Conservation (phyloP, 305 asterid species). For the Galium porrigens region DNA sequence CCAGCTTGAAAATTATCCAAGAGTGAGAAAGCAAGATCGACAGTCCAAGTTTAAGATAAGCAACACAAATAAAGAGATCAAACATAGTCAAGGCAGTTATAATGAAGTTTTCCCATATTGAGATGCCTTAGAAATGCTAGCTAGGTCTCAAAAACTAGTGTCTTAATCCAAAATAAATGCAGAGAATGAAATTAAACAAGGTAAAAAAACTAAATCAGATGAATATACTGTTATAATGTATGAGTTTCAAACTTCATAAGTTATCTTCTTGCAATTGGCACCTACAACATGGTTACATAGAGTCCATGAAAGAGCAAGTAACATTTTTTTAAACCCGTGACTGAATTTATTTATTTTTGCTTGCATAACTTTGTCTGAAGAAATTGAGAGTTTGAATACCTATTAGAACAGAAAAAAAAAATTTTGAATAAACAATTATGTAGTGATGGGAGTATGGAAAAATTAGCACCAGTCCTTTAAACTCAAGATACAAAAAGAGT, state of each 20-base stretch:
- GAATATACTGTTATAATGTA: not conserved
- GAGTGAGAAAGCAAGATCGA: not conserved
- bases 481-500: not conserved
- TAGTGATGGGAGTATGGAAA: not conserved
- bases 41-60: not conserved
- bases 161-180: not conserved
- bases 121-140: not conserved
- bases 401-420: not conserved
- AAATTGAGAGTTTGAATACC: not conserved
- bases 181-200: conserved; percentile 1
- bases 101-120: not conserved
- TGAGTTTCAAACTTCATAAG: not conserved
- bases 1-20: not conserved
- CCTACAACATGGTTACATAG: not conserved
- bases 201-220: not conserved
- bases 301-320: not conserved
- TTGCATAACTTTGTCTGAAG: too few species aligned
- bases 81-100: not conserved
- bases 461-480: not conserved
- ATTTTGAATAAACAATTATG: not conserved
- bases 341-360: not conserved
- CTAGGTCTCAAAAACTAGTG: not conserved
- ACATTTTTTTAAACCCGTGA: not conserved
- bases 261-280: not conserved
- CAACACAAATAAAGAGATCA: not conserved